Conservation (phyloP, 768 basidiomycete species). For the Tulasnella sp. region DNA sequence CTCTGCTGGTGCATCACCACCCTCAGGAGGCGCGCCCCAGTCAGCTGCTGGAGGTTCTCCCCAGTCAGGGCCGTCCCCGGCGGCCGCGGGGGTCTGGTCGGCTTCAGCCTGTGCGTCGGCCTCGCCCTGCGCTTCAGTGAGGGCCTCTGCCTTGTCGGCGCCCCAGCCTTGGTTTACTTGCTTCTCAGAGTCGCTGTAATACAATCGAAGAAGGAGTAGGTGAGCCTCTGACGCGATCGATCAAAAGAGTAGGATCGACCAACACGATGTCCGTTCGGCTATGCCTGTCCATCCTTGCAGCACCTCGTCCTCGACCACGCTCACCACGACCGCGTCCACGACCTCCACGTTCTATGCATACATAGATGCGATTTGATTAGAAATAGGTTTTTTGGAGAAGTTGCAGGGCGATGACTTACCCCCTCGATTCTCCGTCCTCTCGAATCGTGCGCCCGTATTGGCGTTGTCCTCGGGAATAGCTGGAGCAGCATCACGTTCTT, state of each 20-base stretch:
- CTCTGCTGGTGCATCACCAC: conserved; percentile 22
- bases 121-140: conserved; percentile 59
- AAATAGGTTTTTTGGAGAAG: conserved; percentile 3
- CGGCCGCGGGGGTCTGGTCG: background rate
- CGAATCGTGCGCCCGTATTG: conserved; percentile 18
- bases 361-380: conserved; percentile 16
- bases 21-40: conserved; percentile 18
- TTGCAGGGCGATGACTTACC: conserved; percentile 20
- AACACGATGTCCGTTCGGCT: conserved; percentile 63
- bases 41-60: conserved; percentile 24
- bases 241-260: conserved; percentile 5
- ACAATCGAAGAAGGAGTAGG: conserved; percentile 5
- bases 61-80: conserved; percentile 29
- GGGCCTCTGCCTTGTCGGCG: conserved; percentile 77
- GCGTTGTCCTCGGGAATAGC: conserved; percentile 29
- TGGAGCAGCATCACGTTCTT: background rate
- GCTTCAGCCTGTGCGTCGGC: conserved; percentile 33
- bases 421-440: conserved; percentile 25
- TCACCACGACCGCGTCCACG: conserved; percentile 34
- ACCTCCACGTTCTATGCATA: conserved; percentile 36
- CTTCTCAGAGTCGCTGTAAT: conserved; percentile 80
- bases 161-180: conserved; percentile 94
- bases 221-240: background rate
- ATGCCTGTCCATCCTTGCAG: conserved; percentile 77
- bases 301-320: conserved; percentile 43